Percentiles rank a stretch among this genome's conserved stretches.
Evolutionary conservation across 1,284 basidiomycete genomes (phyloP).

Genomic region (Fomitopsis schrenkii): DNA sequence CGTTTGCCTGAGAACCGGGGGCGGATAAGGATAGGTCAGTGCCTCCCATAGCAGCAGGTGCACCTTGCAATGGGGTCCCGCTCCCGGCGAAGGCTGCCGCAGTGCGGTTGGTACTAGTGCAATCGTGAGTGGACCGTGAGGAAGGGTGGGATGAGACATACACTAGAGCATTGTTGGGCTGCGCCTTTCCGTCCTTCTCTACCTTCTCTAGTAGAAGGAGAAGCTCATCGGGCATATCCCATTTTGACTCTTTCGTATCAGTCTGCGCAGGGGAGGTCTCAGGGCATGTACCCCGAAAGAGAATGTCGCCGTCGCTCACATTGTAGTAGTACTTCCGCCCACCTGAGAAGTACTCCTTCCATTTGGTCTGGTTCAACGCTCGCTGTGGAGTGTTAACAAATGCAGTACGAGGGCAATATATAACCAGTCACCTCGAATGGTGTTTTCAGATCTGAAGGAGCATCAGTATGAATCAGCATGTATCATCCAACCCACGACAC

Average conservation of each 20-base stretch:
- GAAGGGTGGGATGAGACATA: background rate
- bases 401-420: background rate
- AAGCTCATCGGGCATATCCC: conserved; percentile 92
- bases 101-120: conserved; percentile 13
- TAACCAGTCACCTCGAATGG: conserved; percentile 70
- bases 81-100: conserved; percentile 13
- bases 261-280: conserved; percentile 41
- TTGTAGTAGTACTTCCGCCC: conserved; percentile 94
- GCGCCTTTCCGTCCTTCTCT: conserved; percentile 60
- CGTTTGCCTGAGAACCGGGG: conserved; percentile 35
- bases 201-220: conserved; percentile 77
- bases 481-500: conserved; percentile 8
- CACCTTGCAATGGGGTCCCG: conserved; percentile 25
- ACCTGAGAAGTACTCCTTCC: conserved; percentile 91
- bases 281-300: background rate
- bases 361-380: conserved; percentile 81
- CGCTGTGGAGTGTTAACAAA: conserved; percentile 39
- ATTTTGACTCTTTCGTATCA: conserved; percentile 86
- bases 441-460: conserved; percentile 62
- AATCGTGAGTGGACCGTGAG: background rate
- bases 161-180: conserved; percentile 27
- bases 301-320: conserved; percentile 40
- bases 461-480: conserved; percentile 3
- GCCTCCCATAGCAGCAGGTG: conserved; percentile 29
- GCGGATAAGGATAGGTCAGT: conserved; percentile 31